Evolutionary conservation across 108 stramenopile species (phyloP), one percentile per base, ranked within the genome.

Genomic region (Thalassiosira profunda): DNA sequence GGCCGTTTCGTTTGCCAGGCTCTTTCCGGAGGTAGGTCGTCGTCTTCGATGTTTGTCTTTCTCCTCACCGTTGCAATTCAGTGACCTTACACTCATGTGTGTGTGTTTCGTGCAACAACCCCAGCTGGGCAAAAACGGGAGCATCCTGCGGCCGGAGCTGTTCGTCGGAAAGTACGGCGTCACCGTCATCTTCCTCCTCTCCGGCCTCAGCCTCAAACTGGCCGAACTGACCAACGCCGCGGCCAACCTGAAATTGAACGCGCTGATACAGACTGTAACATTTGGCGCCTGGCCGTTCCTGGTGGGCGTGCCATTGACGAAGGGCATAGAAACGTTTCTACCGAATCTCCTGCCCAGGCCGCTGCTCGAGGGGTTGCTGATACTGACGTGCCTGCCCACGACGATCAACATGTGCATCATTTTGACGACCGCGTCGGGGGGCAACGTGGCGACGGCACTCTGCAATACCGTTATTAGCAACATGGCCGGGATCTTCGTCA

Each of bases 361-460:
- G 4, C 72, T 92, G 5, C 62, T 84, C n/a, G 90, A 90, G 38
- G 91, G 92, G 4, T 51, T 96, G 20, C 62, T 94, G 6, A 86
- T 91, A 28, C 30, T 91, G 71, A 85, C 87, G 18, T 92, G 88
- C 33, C 86, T 98, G 6, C 97, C 97, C 2, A 96, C 95, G 0
- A 98, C 97, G 4, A 86, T 98, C 21, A 98, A 97, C 73, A 97
- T 97, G 96, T 96, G 93, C 61, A 79, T 97, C 60, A 81, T 93
- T 48, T 68, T 98, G 20, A 95, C 97, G 2, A 72, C 90, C 0
- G 76, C 89, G 0, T 58, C 90, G 15, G 80, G 84, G 14, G 97
- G 96, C 12, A 93, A 89, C 63, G 82, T 90, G 5, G 94, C 96
- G 8, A 62, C 89, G 10, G 81, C 97, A n/a, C 82, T 97, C 4